phyloP scores from a whole-genome alignment of 352 stramenopile species.

The Thraustochytrium sp. region DNA sequence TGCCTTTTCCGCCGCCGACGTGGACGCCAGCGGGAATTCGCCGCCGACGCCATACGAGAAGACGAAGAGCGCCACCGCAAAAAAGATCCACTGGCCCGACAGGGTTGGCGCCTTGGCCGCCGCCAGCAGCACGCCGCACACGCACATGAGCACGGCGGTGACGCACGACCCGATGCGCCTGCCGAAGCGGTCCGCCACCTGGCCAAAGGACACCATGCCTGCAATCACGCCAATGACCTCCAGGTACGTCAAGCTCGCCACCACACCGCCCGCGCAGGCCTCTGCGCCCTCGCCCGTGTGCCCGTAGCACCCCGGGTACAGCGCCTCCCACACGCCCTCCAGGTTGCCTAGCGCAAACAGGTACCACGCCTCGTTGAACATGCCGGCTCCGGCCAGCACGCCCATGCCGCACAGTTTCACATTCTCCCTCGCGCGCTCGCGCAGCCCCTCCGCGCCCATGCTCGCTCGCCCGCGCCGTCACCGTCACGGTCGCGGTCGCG shows the following conservation, averaged over 20 bases:
- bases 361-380: conserved; percentile 41
- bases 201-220: conserved; percentile 11
- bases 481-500: not conserved
- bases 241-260: conserved; percentile 14
- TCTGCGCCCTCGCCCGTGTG: not conserved
- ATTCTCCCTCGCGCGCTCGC: not conserved
- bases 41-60: conserved; percentile 36
- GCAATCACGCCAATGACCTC: conserved; percentile 34
- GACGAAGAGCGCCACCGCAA: conserved; percentile 4
- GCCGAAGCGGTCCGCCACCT: not conserved
- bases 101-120: not conserved
- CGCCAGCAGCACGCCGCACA: not conserved
- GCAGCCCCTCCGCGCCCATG: too few relatives aligned
- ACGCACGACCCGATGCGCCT: conserved; percentile 2
- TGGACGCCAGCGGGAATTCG: conserved; percentile 31
- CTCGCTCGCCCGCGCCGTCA: not conserved
- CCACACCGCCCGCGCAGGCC: not conserved
- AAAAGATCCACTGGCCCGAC: conserved; percentile 27
- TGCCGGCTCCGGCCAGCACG: not conserved
- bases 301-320: conserved; percentile 36
- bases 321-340: conserved; percentile 10
- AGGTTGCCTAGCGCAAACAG: conserved; percentile 27
- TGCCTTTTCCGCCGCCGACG: not conserved
- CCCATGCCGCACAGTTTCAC: not conserved
- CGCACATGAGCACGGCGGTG: not conserved